A percentile compares a stretch with the other conserved stretches of the same genome.
These are phyloP conservation scores for Oryza meridionalis DNA, from an alignment of 176 grass and related monocot genomes.

Conservation along the genomic window DNA sequence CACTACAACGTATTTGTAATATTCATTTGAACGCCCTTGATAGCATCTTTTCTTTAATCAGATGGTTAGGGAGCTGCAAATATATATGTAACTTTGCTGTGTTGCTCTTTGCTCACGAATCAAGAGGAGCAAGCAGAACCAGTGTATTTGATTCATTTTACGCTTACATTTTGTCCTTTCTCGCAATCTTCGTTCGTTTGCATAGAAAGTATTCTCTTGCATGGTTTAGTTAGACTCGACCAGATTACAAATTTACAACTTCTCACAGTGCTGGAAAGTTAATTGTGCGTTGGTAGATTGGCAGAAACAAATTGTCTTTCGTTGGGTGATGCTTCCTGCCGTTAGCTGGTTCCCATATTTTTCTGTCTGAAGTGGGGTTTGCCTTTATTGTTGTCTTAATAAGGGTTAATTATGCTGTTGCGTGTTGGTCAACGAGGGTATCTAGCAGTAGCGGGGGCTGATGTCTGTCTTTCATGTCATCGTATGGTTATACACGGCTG, in stretches of 20 bases:
- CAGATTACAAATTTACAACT: background rate
- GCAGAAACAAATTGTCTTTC: background rate
- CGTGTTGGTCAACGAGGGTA: background rate
- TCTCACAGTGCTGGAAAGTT: background rate
- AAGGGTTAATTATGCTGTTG: background rate
- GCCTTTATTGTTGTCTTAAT: background rate
- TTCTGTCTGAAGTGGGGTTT: background rate
- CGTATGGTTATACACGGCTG: too few relatives aligned
- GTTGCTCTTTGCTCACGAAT: background rate
- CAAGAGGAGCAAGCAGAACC: background rate
- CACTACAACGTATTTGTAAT: constrained; percentile 41
- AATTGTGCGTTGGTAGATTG: background rate
- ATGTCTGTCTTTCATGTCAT: background rate
- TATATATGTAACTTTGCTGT: background rate
- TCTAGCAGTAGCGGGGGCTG: background rate
- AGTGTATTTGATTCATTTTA: constrained; percentile 34
- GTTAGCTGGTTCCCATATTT: background rate
- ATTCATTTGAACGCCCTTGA: constrained; percentile 6
- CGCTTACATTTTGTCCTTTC: background rate
- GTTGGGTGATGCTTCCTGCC: background rate
- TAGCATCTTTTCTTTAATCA: constrained; percentile 26
- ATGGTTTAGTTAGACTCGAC: background rate
- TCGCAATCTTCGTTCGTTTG: background rate
- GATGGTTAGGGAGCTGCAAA: constrained; percentile 29
- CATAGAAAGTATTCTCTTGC: background rate